Conservation (phyloP, 495 filamentous ascomycete genomes). For the Platismatia glauca region DNA sequence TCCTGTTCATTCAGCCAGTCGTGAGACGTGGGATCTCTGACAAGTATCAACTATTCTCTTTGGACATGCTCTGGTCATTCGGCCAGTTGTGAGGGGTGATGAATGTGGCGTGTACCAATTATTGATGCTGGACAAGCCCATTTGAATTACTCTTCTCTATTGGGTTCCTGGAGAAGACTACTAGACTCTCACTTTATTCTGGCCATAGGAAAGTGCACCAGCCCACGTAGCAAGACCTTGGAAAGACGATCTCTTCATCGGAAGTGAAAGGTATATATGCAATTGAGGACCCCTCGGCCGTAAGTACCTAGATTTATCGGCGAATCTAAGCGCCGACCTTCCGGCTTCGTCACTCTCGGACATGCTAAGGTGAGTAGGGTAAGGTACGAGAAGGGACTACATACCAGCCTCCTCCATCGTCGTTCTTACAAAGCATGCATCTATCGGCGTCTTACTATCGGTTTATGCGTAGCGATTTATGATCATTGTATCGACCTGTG, state of each 20-base stretch:
- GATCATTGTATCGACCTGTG: background rate
- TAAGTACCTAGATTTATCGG: conserved; percentile 8
- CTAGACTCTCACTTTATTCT: background rate
- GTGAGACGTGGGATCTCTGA: background rate
- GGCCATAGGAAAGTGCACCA: background rate
- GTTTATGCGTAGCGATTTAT: background rate
- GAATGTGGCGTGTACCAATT: no score
- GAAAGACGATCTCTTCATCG: background rate
- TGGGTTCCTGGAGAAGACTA: background rate
- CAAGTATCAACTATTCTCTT: background rate
- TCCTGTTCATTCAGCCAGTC: background rate
- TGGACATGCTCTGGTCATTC: no score
- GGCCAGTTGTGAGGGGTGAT: no score
- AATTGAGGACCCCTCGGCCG: background rate
- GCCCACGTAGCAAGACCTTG: background rate
- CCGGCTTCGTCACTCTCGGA: background rate
- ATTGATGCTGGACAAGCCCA: no score
- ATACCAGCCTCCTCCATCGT: conserved; percentile 8
- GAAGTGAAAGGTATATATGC: background rate
- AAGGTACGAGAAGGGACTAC: no score
- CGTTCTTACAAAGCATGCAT: background rate
- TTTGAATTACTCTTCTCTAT: background rate
- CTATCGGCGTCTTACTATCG: background rate
- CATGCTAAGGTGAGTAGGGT: background rate
- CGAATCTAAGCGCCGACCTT: background rate